These are phyloP conservation scores for Limtongia smithiae DNA, from an alignment of 805 yeast species.

Conservation along the genomic window DNA sequence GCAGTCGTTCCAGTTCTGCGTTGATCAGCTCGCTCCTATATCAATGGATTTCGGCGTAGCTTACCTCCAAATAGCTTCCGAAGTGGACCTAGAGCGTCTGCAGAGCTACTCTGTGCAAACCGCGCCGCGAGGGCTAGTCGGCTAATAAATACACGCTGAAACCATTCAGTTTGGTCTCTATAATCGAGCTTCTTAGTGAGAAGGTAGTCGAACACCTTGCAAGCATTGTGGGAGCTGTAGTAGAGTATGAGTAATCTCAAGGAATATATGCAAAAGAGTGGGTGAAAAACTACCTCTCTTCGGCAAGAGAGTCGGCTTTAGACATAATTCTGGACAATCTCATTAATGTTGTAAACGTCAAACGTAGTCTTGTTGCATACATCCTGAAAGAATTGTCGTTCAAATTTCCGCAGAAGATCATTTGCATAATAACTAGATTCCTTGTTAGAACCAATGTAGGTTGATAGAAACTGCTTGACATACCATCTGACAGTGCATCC, in stretches of 20 bases:
- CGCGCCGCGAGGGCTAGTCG: constrained; percentile 5
- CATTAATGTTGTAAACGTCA: not conserved
- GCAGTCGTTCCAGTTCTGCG: constrained; percentile 12
- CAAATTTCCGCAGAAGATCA: constrained; percentile 12
- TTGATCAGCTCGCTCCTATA: no score
- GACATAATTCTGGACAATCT: constrained; percentile 4
- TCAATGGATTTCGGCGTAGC: no score
- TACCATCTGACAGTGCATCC: constrained; percentile 13
- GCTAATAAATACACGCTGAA: constrained; percentile 7
- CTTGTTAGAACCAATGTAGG: no score
- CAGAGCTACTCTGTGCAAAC: not conserved
- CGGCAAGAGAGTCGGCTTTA: constrained; percentile 1
- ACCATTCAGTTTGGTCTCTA: constrained; percentile 5
- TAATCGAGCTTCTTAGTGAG: constrained; percentile 12
- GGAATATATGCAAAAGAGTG: not conserved
- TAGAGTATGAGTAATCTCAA: not conserved
- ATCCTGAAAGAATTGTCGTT: constrained; percentile 7
- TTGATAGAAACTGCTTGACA: not conserved
- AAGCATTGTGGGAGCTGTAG: constrained; percentile 4
- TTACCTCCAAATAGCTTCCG: constrained; percentile 10
- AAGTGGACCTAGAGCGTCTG: not conserved
- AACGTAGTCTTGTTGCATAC: not conserved
- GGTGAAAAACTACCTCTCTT: not conserved
- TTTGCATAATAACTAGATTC: constrained; percentile 20
- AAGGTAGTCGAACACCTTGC: constrained; percentile 15